Percentiles rank a stretch among this genome's conserved stretches.
These are phyloP conservation scores for Lupinus albus DNA, from an alignment of 306 rosid species.

Conservation along the genomic window DNA sequence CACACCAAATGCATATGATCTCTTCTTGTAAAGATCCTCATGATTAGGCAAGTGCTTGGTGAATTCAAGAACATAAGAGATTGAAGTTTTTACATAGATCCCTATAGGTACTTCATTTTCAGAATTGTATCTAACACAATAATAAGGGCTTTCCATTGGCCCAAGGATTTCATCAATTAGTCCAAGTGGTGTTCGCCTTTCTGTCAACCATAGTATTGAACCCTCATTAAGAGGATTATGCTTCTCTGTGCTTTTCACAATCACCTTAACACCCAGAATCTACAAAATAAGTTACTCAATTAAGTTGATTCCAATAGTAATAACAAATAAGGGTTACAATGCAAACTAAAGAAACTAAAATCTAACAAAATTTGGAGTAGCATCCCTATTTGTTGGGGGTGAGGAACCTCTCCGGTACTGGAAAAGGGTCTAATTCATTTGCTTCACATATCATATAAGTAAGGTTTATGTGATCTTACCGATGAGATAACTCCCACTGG, in stretches of 20 bases:
- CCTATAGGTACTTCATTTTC: conserved; percentile 70
- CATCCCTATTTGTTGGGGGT: too few relatives aligned
- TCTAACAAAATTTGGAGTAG: not conserved
- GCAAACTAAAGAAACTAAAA: too few relatives aligned
- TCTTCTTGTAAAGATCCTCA: too few relatives aligned
- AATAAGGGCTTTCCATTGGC: conserved; percentile 68
- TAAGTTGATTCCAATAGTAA: too few relatives aligned
- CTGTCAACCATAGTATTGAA: conserved; percentile 70
- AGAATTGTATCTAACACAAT: conserved; percentile 69
- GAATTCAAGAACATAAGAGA: conserved; percentile 52
- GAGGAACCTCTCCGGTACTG: too few relatives aligned
- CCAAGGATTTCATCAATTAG: conserved; percentile 82
- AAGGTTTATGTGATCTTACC: conserved; percentile 52
- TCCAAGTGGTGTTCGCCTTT: conserved; percentile 60
- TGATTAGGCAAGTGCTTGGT: too few relatives aligned
- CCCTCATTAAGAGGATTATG: conserved; percentile 76
- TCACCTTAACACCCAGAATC: conserved; percentile 60
- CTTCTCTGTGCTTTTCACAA: conserved; percentile 72
- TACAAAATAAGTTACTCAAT: conserved; percentile 43
- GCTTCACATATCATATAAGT: conserved; percentile 12
- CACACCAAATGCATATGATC: conserved; percentile 10
- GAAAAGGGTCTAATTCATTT: too few relatives aligned
- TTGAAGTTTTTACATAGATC: conserved; percentile 46
- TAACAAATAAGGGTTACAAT: too few relatives aligned
- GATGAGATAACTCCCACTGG: conserved; percentile 73